Conservation (phyloP, 2,329 filamentous ascomycete species). For the Chaetomiaceae sp. region DNA sequence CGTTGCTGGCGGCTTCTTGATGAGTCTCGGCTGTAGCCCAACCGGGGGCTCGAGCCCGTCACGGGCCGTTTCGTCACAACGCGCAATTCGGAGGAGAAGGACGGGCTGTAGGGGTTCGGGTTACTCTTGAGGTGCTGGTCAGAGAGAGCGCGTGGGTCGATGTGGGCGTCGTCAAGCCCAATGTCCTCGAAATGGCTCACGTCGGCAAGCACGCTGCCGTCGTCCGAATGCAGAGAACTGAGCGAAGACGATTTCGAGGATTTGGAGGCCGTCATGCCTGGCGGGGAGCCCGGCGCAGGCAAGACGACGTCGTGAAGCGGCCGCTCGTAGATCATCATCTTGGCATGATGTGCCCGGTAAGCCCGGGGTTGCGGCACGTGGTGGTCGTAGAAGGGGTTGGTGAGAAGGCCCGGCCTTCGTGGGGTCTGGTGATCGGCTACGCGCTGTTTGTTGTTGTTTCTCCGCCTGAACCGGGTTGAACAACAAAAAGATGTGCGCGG, state of each 20-base stretch:
- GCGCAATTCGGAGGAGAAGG: slow-evolving; percentile 39
- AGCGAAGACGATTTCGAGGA: slow-evolving; percentile 89
- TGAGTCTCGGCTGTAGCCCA: slow-evolving; percentile 28
- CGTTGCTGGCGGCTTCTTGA: slow-evolving; percentile 29
- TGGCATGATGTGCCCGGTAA: slow-evolving; percentile 18
- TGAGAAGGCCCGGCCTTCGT: slow-evolving; percentile 2
- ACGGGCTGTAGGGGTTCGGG: slow-evolving; percentile 45
- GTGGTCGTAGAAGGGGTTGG: no score
- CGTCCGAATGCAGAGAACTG: slow-evolving; percentile 70
- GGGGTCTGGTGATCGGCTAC: background rate
- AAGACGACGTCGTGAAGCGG: slow-evolving; percentile 35
- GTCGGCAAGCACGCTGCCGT: slow-evolving; percentile 63
- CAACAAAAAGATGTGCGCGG: slow-evolving; percentile 5
- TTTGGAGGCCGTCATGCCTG: slow-evolving; percentile 74
- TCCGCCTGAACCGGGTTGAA: slow-evolving; percentile 2
- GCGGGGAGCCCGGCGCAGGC: slow-evolving; percentile 58
- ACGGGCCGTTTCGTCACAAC: slow-evolving; percentile 26
- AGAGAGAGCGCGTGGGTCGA: slow-evolving; percentile 30
- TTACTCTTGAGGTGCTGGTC: slow-evolving; percentile 32
- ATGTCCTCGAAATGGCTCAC: slow-evolving; percentile 90
- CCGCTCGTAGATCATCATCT: slow-evolving; percentile 38
- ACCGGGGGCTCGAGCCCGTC: slow-evolving; percentile 26
- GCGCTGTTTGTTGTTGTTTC: slow-evolving; percentile 12
- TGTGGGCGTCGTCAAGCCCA: slow-evolving; percentile 56
- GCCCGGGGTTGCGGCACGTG: background rate